These are phyloP conservation scores for Coprinellus micaceus DNA, from an alignment of 768 basidiomycete genomes.

Conservation along the genomic window DNA sequence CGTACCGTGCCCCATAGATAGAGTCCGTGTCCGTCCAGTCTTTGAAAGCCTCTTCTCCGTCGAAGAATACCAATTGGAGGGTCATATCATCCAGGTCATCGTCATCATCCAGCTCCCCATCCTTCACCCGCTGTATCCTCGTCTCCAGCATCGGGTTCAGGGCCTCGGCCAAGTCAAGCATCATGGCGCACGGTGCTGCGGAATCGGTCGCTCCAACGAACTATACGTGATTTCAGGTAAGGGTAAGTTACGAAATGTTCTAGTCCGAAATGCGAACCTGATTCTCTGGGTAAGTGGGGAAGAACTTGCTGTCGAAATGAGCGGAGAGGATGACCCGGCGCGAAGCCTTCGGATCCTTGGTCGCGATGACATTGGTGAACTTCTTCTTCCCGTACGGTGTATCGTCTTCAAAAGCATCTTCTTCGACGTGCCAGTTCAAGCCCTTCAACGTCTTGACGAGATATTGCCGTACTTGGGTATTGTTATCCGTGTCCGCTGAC, in stretches of 20 bases:
- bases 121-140: slow-evolving; percentile 51
- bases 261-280: slow-evolving; percentile 47
- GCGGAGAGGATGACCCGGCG: slow-evolving; percentile 85
- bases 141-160: slow-evolving; percentile 69
- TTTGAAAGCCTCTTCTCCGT: slow-evolving; percentile 95
- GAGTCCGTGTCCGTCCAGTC: slow-evolving; percentile 89
- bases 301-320: slow-evolving; percentile 93
- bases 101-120: slow-evolving; percentile 48
- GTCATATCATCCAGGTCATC: slow-evolving; percentile 76
- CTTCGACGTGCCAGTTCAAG: slow-evolving; percentile 85
- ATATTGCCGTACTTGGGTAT: slow-evolving; percentile 77
- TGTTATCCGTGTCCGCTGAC: slow-evolving; percentile 69
- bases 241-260: slow-evolving; percentile 9
- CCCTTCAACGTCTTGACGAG: slow-evolving; percentile 67
- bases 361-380: slow-evolving; percentile 92
- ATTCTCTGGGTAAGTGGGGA: slow-evolving; percentile 62
- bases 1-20: slow-evolving; percentile 89
- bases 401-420: slow-evolving; percentile 70
- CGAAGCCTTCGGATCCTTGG: slow-evolving; percentile 84
- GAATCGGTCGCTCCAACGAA: slow-evolving; percentile 98
- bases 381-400: slow-evolving; percentile 80
- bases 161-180: slow-evolving; percentile 88
- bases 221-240: slow-evolving; percentile 45
- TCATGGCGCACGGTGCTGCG: slow-evolving; percentile 90
- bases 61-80: slow-evolving; percentile 90